Conservation (phyloP, 2,329 filamentous ascomycete species). For the Fusarium setosum region DNA sequence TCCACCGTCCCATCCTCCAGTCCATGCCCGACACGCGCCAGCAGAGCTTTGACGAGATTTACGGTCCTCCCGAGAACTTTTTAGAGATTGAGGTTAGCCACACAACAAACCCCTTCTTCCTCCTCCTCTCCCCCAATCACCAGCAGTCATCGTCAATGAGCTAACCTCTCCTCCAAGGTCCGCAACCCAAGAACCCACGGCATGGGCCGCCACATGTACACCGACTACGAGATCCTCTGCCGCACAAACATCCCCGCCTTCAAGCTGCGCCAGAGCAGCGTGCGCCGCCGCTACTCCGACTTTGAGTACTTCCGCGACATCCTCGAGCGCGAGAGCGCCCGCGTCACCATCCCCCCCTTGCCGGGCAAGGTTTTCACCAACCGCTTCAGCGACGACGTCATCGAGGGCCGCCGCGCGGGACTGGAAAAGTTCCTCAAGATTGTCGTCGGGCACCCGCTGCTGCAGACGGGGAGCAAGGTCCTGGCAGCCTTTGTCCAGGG, state of each 20-base stretch:
- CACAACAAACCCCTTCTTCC: too few species aligned
- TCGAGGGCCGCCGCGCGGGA: constrained; percentile 91
- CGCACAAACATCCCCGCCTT: constrained; percentile 99
- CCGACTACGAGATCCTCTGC: constrained; percentile 97
- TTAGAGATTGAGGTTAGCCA: constrained; percentile 92
- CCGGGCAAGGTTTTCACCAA: constrained; percentile 99
- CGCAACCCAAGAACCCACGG: constrained; percentile 94
- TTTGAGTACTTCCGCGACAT: constrained; percentile 99
- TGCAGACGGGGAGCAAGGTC: constrained; percentile 98
- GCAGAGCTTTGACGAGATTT: constrained; percentile 99
- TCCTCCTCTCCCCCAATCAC: constrained; percentile 22
- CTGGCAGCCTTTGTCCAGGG: constrained; percentile 96
- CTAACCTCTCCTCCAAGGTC: constrained; percentile 70
- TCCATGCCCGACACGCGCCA: constrained; percentile 79
- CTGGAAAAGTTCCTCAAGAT: constrained; percentile 97
- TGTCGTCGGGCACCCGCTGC: constrained; percentile 92
- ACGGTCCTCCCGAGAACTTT: constrained; percentile 98
- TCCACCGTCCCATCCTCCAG: constrained; percentile 69
- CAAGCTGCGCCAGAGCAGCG: constrained; percentile 89
- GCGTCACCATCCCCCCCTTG: constrained; percentile 94
- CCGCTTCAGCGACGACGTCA: constrained; percentile 97
- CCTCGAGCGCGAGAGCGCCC: constrained; percentile 91
- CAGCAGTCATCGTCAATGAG: background rate
- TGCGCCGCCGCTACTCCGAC: constrained; percentile 94
- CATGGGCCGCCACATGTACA: constrained; percentile 96